These are phyloP conservation scores for Wallemia ichthyophaga DNA, from an alignment of 1,284 basidiomycete genomes.

Conservation along the genomic window DNA sequence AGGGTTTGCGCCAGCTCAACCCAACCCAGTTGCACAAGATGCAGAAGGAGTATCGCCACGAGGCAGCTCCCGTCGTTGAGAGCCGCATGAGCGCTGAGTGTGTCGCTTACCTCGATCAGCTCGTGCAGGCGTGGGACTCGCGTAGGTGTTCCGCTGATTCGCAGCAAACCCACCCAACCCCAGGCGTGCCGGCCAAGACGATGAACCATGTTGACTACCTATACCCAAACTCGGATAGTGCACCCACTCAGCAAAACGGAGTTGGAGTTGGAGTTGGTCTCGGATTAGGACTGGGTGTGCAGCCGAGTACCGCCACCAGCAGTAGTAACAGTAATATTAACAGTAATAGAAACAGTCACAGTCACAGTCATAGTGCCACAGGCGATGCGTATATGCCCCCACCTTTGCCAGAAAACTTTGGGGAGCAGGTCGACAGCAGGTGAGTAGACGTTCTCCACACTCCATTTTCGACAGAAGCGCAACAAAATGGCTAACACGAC, in stretches of 20 bases:
- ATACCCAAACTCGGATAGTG: neutral
- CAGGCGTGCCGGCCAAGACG: neutral
- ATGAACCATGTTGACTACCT: neutral
- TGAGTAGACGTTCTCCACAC: neutral
- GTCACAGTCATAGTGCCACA: too few relatives aligned
- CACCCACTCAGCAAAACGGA: too few relatives aligned
- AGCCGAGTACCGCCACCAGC: too few relatives aligned
- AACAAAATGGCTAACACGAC: neutral
- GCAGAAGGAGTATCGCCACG: neutral
- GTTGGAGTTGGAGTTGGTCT: neutral
- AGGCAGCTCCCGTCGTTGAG: neutral
- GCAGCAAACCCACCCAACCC: neutral
- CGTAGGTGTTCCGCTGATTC: neutral
- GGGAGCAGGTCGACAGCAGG: neutral
- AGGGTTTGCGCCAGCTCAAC: slow-evolving; percentile 55
- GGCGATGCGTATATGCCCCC: neutral
- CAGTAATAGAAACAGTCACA: too few relatives aligned
- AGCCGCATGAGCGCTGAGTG: neutral
- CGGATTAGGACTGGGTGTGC: neutral
- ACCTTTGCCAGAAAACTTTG: neutral
- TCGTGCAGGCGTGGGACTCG: neutral
- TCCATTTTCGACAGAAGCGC: neutral
- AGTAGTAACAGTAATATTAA: too few relatives aligned
- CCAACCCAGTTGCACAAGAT: slow-evolving; percentile 18
- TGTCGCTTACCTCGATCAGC: neutral